phyloP scores from a whole-genome alignment of 2,329 filamentous ascomycete species.

The Lomentospora prolificans region DNA sequence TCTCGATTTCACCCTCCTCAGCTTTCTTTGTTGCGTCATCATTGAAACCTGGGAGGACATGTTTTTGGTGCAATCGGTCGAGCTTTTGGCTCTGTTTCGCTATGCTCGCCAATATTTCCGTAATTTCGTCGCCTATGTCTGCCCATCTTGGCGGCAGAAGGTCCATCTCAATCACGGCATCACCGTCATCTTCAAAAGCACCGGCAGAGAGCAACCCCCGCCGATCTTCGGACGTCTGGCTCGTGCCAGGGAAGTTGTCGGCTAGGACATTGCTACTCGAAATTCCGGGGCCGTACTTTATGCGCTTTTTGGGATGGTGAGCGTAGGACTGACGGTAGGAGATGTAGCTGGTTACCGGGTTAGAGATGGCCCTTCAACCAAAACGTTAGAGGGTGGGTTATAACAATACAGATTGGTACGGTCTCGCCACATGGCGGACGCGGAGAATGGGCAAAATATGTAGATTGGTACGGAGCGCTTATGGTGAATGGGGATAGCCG shows the following conservation, averaged over 20 bases:
- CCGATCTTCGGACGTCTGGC: constrained; percentile 38
- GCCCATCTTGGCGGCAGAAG: constrained; percentile 90
- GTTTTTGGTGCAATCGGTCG: constrained; percentile 92
- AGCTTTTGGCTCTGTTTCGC: constrained; percentile 74
- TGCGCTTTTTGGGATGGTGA: constrained; percentile 84
- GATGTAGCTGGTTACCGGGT: constrained; percentile 60
- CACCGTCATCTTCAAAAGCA: constrained; percentile 76
- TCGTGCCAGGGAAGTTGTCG: constrained; percentile 44
- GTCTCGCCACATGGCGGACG: constrained; percentile 92
- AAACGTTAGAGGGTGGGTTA: constrained; percentile 14
- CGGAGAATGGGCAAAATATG: constrained; percentile 11
- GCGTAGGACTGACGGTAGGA: constrained; percentile 98
- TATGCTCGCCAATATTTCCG: constrained; percentile 70
- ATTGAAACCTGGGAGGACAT: constrained; percentile 91
- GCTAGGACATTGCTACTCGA: constrained; percentile 49
- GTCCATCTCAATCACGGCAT: constrained; percentile 98
- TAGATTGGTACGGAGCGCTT: not conserved
- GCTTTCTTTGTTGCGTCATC: constrained; percentile 81
- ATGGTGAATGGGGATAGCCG: too few relatives aligned
- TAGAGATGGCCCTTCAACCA: constrained; percentile 21
- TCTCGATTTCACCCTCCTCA: constrained; percentile 86
- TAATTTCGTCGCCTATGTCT: constrained; percentile 88
- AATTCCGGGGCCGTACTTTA: constrained; percentile 51
- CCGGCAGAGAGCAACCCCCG: constrained; percentile 76
- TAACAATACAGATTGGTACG: constrained; percentile 86